These are phyloP conservation scores for Pythium phragmiticola DNA, from an alignment of 352 stramenopile genomes.

Conservation along the genomic window DNA sequence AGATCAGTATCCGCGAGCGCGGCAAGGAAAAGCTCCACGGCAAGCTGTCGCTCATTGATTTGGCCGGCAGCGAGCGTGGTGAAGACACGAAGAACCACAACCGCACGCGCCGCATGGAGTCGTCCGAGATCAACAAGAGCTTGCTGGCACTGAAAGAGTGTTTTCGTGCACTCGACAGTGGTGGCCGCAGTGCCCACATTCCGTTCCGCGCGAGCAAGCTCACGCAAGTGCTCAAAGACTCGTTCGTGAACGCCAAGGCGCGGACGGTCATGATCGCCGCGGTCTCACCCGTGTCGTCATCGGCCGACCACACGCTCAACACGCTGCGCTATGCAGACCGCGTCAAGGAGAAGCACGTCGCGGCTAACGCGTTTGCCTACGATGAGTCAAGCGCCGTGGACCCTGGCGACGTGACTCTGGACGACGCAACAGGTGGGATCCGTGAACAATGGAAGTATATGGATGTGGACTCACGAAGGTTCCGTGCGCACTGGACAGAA, in stretches of 20 bases:
- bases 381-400: constrained; percentile 49
- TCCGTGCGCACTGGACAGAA: constrained; percentile 25
- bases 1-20: constrained; percentile 85
- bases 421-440: constrained; percentile 38
- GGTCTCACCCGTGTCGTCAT: constrained; percentile 92
- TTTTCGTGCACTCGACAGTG: constrained; percentile 93
- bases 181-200: constrained; percentile 87
- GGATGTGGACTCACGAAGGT: constrained; percentile 3
- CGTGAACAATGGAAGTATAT: background rate
- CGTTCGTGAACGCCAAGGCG: constrained; percentile 94
- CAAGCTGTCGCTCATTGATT: constrained; percentile 96
- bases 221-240: constrained; percentile 98
- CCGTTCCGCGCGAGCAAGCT: constrained; percentile 96
- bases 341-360: constrained; percentile 95
- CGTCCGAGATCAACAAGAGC: constrained; percentile 97
- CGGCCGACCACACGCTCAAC: constrained; percentile 96
- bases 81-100: constrained; percentile 95
- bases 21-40: constrained; percentile 54
- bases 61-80: constrained; percentile 95
- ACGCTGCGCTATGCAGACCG: constrained; percentile 97
- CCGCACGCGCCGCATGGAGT: constrained; percentile 92
- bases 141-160: constrained; percentile 97
- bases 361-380: constrained; percentile 52
- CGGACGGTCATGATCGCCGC: constrained; percentile 97
- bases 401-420: constrained; percentile 55